phyloP scores from a whole-genome alignment of 768 basidiomycete species.

The Cystobasidium onofrii region DNA sequence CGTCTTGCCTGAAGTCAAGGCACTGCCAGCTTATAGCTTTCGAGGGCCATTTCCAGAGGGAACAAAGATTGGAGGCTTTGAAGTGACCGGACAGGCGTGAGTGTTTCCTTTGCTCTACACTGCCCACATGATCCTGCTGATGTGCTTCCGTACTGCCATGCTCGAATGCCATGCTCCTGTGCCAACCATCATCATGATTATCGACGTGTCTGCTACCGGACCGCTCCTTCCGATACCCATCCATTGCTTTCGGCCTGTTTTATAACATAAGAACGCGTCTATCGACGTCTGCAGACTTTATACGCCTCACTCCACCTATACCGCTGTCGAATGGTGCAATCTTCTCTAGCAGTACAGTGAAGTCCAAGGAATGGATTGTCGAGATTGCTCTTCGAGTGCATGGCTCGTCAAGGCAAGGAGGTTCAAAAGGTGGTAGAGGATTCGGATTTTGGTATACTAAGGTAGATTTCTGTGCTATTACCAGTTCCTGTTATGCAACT shows the following conservation, averaged over 20 bases:
- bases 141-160: too few species aligned
- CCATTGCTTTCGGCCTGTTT: neutral
- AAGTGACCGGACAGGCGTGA: constrained; percentile 36
- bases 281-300: constrained; percentile 40
- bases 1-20: constrained; percentile 14
- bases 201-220: neutral
- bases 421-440: constrained; percentile 39
- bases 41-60: constrained; percentile 32
- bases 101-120: neutral
- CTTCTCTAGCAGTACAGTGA: constrained; percentile 32
- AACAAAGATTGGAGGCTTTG: constrained; percentile 17
- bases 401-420: constrained; percentile 29
- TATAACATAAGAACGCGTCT: constrained; percentile 31
- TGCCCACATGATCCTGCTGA: too few species aligned
- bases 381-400: constrained; percentile 42
- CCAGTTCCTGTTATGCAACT: neutral
- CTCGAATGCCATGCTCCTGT: neutral
- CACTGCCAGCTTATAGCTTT: constrained; percentile 26
- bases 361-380: constrained; percentile 39
- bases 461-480: neutral
- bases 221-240: neutral
- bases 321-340: constrained; percentile 41
- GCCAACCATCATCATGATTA: too few species aligned
- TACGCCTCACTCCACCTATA: constrained; percentile 39
- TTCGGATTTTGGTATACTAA: constrained; percentile 42